Evolutionary conservation across 2,329 filamentous ascomycete genomes (phyloP).

Genomic region (Epichloe brachyelytri): DNA sequence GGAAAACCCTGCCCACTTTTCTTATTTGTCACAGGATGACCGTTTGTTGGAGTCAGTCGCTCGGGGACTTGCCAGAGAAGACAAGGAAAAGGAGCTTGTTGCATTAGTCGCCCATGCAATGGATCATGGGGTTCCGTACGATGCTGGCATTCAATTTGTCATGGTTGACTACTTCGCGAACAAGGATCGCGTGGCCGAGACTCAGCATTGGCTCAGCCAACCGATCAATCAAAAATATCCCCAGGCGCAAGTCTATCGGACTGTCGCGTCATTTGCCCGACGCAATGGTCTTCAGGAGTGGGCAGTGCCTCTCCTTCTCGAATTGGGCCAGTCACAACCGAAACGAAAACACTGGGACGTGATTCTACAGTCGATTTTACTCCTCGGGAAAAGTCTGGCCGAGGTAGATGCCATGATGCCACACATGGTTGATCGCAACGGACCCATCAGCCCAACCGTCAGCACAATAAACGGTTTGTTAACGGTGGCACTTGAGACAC

Average conservation of each 20-base stretch:
- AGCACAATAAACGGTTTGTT: slow-evolving; percentile 67
- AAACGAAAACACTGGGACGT: slow-evolving; percentile 54
- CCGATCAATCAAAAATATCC: slow-evolving; percentile 24
- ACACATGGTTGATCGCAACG: slow-evolving; percentile 54
- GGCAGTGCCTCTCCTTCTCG: slow-evolving; percentile 46
- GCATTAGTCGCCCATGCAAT: slow-evolving; percentile 40
- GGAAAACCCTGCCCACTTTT: slow-evolving; percentile 13
- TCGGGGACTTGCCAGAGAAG: slow-evolving; percentile 48
- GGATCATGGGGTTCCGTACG: slow-evolving; percentile 30
- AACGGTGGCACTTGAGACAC: slow-evolving; percentile 53
- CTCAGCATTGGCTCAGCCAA: slow-evolving; percentile 54
- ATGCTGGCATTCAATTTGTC: slow-evolving; percentile 33
- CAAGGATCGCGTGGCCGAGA: slow-evolving; percentile 42
- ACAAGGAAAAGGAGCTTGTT: slow-evolving; percentile 43
- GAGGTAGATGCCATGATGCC: slow-evolving; percentile 41
- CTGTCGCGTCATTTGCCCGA: slow-evolving; percentile 37
- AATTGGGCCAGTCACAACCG: slow-evolving; percentile 33
- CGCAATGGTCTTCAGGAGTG: slow-evolving; percentile 47
- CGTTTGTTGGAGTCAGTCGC: slow-evolving; percentile 17
- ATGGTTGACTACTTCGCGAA: slow-evolving; percentile 52
- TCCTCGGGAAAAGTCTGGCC: slow-evolving; percentile 51
- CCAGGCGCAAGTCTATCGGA: slow-evolving; percentile 14
- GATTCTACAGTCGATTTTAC: slow-evolving; percentile 59
- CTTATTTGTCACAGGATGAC: slow-evolving; percentile 11
- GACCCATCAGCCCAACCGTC: slow-evolving; percentile 45